Base-by-base conservation (phyloP, 2,329 filamentous ascomycete species). In the Pezicula carpinea region DNA sequence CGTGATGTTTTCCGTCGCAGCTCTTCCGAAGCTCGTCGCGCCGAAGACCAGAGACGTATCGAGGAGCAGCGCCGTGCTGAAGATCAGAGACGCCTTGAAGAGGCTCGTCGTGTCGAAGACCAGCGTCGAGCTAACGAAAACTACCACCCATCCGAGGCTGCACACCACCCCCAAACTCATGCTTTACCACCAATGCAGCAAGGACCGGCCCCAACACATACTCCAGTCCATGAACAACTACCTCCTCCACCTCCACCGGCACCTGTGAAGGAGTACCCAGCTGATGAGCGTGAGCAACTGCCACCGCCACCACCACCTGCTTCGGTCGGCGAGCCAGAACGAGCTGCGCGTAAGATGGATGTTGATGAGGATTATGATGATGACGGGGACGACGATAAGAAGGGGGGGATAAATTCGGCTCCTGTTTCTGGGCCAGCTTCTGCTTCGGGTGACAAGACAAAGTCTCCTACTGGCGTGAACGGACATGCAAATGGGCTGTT, bases 301-400 rank as follows among this genome's bases (percentile, higher is more conserved):
- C 52, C 53, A 26, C 59, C 72, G 21, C 71, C 73, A 26, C 69
- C 68, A 3, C 60, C 62, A 33, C 66, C 77, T 22, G 66, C 76
- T 2, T 71, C 76, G 17, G 66, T 75, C 15, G 83, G 83, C 48
- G 92, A 97, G 69, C 88, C 90, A 8, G 82, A 87, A 65, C 73
- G 82, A 44, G 90, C 93, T 29, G 89, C 90, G 17, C 79, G 93
- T 18, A 95, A 95, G 68, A 95, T 99, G 82, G 92, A 97, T 6
- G 88, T 97, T 17, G 91, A 99, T 57, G 93, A 99, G 65, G 87
- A 97, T 64, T 97, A 99, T 60, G 92, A 97, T 64, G 92, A 97
- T 60, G 92, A 91, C 48, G 89, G 82, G 4, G 91, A 95, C 55
- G 92, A 96, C 50, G 86, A 93, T 48, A 84, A 85, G 70, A 85